Percentiles rank a stretch among this genome's conserved stretches.
Conservation (phyloP, 2,329 filamentous ascomycete genomes). For the Sodiomyces alkalinus region DNA sequence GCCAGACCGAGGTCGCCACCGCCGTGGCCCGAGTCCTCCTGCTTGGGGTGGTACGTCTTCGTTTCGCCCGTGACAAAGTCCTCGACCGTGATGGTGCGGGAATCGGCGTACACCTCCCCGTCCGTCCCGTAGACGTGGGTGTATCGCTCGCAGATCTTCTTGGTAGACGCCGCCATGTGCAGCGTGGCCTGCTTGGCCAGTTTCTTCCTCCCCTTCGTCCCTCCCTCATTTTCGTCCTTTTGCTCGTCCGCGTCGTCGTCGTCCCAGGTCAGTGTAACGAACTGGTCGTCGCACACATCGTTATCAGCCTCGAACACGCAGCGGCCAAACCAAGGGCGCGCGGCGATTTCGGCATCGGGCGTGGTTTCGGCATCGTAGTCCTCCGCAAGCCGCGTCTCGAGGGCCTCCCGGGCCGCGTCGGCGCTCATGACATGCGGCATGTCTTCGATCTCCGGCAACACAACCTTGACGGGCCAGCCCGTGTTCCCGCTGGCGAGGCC, state of each 20-base stretch:
- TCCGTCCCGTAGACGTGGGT: conserved; percentile 74
- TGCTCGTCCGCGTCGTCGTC: conserved; percentile 51
- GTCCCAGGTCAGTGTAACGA: conserved; percentile 78
- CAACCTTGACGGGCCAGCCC: conserved; percentile 73
- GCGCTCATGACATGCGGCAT: conserved; percentile 27
- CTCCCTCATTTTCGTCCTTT: conserved; percentile 75
- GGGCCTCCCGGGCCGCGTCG: conserved; percentile 21
- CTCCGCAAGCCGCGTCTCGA: conserved; percentile 29
- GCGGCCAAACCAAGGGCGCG: conserved; percentile 70
- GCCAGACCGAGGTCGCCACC: conserved; percentile 38
- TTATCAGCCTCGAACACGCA: conserved; percentile 93
- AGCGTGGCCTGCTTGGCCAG: conserved; percentile 63
- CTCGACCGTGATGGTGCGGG: conserved; percentile 57
- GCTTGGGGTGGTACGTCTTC: conserved; percentile 5
- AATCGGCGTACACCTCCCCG: conserved; percentile 81
- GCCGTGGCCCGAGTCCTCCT: conserved; percentile 7
- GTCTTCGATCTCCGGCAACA: conserved; percentile 86
- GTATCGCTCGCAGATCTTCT: conserved; percentile 72
- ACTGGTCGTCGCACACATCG: conserved; percentile 84
- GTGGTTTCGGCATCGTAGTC: conserved; percentile 34
- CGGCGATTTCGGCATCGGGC: conserved; percentile 28
- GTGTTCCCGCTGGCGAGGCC: conserved; percentile 50
- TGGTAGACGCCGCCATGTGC: conserved; percentile 88
- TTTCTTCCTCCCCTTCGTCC: conserved; percentile 86
- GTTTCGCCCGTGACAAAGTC: conserved; percentile 20